A percentile compares a stretch with the other conserved stretches of the same genome.
Conservation (phyloP, 306 rosid genomes). For the Urtica urens region DNA sequence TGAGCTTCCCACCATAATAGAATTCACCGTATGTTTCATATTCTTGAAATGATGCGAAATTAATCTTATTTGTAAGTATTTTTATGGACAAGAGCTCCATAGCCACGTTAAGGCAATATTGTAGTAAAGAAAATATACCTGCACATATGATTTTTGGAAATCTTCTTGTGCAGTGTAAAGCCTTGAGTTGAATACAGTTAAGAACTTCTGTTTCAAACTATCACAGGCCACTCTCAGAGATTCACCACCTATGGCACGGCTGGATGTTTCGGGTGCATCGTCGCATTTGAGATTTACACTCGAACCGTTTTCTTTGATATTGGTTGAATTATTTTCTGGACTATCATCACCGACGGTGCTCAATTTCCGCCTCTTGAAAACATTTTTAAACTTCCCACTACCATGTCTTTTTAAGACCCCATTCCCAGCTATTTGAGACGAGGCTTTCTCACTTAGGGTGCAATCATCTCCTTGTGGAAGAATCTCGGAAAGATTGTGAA, state of each 20-base stretch:
- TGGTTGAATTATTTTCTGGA: conserved; percentile 16
- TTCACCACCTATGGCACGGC: conserved; percentile 20
- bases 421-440: conserved; percentile 24
- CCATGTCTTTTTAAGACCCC: conserved; percentile 21
- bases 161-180: conserved; percentile 57
- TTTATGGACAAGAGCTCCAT: neutral
- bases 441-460: conserved; percentile 24
- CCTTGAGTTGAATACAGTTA: conserved; percentile 63
- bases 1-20: no score
- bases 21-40: no score
- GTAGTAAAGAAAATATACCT: conserved; percentile 37
- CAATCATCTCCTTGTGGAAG: conserved; percentile 34
- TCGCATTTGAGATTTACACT: conserved; percentile 23
- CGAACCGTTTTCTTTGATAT: conserved; percentile 22
- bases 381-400: conserved; percentile 32
- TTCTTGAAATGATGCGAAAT: no score
- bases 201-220: conserved; percentile 52
- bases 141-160: conserved; percentile 50
- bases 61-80: no score
- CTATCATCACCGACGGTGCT: conserved; percentile 26
- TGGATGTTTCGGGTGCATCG: conserved; percentile 18
- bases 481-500: conserved; percentile 80
- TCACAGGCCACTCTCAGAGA: conserved; percentile 47
- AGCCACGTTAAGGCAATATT: conserved; percentile 1
- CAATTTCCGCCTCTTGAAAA: conserved; percentile 57